These are phyloP conservation scores for Eutrema japonicum DNA, from an alignment of 345 rosid genomes.

Conservation along the genomic window DNA sequence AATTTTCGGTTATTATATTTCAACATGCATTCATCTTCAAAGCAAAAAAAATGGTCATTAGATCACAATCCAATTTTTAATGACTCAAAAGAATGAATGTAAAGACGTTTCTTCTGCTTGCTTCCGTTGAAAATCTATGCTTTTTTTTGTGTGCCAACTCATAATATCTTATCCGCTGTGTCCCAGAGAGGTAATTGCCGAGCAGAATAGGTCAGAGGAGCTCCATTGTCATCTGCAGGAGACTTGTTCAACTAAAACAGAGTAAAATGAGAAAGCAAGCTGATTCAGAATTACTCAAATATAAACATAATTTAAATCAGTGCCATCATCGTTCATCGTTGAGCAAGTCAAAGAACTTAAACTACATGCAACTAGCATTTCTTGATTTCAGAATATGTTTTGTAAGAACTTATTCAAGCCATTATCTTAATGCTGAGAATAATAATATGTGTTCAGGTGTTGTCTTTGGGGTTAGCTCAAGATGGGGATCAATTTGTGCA, in stretches of 20 bases:
- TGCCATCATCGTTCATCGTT: conserved; percentile 10
- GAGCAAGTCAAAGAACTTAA: background rate
- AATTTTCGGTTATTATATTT: too few species aligned
- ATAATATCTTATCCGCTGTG: background rate
- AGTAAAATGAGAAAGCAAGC: conserved; percentile 20
- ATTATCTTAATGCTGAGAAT: too few species aligned
- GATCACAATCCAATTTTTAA: too few species aligned
- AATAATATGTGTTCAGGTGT: too few species aligned
- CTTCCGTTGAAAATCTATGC: too few species aligned
- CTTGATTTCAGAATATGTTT: conserved; percentile 22
- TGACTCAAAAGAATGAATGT: too few species aligned
- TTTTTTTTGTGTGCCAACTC: conserved; percentile 4
- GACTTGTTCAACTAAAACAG: conserved; percentile 17
- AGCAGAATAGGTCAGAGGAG: conserved; percentile 8
- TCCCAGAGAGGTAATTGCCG: background rate
- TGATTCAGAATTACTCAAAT: background rate
- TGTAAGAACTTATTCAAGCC: background rate
- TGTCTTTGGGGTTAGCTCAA: too few species aligned
- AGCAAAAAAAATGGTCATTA: too few species aligned
- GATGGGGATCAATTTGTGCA: too few species aligned
- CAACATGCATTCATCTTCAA: too few species aligned
- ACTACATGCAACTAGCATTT: conserved; percentile 32
- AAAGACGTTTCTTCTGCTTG: too few species aligned
- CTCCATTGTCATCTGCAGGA: conserved; percentile 6
- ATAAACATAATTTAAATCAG: conserved; percentile 4